phyloP scores from a whole-genome alignment of 805 yeast genomes.

The Candida yuanshanica region DNA sequence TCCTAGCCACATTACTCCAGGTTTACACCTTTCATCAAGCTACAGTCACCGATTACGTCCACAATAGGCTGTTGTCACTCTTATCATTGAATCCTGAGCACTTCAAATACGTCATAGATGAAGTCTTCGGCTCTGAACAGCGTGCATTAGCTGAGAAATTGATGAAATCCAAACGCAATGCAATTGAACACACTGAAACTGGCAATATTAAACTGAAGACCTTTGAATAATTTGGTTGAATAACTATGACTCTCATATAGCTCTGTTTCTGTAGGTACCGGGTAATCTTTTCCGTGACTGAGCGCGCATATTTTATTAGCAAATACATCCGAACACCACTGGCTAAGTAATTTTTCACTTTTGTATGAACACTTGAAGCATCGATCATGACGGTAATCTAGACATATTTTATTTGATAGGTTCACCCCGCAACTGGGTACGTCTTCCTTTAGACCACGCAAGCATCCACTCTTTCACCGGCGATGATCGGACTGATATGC shows the following conservation, averaged over 20 bases:
- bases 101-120: constrained; percentile 44
- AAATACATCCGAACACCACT: background rate
- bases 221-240: constrained; percentile 27
- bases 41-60: constrained; percentile 33
- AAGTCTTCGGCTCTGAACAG: constrained; percentile 34
- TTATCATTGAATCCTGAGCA: constrained; percentile 37
- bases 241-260: too few species aligned
- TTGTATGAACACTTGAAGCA: too few species aligned
- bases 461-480: too few species aligned
- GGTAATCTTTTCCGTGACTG: background rate
- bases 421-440: too few species aligned
- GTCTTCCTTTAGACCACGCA: too few species aligned
- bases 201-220: constrained; percentile 47
- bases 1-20: constrained; percentile 34
- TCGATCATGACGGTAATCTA: too few species aligned
- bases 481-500: background rate
- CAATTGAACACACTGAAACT: constrained; percentile 13
- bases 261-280: too few species aligned
- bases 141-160: constrained; percentile 36
- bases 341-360: background rate
- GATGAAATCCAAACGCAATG: constrained; percentile 30
- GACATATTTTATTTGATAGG: too few species aligned
- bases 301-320: too few species aligned
- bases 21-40: constrained; percentile 14
- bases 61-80: constrained; percentile 42